phyloP scores from a whole-genome alignment of 345 rosid genomes.

The Gossypium arboreum region DNA sequence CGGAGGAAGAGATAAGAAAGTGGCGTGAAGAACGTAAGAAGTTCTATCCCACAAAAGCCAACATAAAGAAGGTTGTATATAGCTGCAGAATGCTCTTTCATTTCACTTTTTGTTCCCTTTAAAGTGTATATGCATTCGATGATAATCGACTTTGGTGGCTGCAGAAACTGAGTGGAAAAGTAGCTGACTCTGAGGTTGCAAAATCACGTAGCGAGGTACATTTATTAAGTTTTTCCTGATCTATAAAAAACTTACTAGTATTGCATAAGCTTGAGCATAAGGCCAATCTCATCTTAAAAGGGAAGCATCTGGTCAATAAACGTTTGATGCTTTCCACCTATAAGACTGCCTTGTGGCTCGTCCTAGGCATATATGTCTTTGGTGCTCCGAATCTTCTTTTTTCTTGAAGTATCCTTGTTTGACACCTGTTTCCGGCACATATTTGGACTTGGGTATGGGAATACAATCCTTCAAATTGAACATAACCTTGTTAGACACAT shows the following conservation, averaged over 20 bases:
- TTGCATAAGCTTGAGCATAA: background rate
- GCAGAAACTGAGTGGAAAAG: conserved; percentile 47
- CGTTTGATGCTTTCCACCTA: background rate
- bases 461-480: background rate
- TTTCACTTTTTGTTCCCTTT: background rate
- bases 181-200: conserved; percentile 27
- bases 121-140: background rate
- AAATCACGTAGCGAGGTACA: conserved; percentile 65
- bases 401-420: background rate
- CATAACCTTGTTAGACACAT: too few species aligned
- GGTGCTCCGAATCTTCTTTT: background rate
- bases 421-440: background rate
- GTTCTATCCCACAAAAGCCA: conserved; percentile 61
- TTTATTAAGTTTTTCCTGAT: conserved; percentile 20
- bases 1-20: conserved; percentile 62
- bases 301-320: background rate
- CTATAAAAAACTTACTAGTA: background rate
- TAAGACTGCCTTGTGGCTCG: background rate
- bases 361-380: background rate
- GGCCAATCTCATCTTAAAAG: background rate
- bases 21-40: conserved; percentile 84
- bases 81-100: conserved; percentile 9
- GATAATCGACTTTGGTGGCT: conserved; percentile 22
- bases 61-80: conserved; percentile 52
- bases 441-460: background rate